Conservation (phyloP, 306 rosid species). For the Cucurbita maxima region DNA sequence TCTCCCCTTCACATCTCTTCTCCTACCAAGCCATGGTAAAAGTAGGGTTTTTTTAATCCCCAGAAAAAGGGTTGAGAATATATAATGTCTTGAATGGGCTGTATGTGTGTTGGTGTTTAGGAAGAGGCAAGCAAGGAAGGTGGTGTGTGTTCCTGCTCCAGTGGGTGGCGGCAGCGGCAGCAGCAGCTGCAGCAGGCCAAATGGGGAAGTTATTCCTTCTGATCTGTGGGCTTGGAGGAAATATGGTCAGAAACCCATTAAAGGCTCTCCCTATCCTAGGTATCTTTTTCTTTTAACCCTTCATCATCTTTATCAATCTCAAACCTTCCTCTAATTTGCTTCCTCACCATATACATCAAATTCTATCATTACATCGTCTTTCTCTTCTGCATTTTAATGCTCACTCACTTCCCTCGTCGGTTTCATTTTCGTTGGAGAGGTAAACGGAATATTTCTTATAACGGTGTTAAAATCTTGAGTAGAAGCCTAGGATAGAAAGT, state of each 20-base stretch:
- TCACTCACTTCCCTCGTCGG: not conserved
- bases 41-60: no score
- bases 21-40: constrained; percentile 32
- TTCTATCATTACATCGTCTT: no score
- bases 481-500: no score
- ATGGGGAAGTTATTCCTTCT: constrained; percentile 64
- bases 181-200: constrained; percentile 54
- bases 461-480: no score
- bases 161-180: constrained; percentile 44
- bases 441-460: no score
- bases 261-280: constrained; percentile 77
- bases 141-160: constrained; percentile 63
- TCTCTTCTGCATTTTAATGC: not conserved
- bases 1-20: constrained; percentile 42
- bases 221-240: constrained; percentile 81
- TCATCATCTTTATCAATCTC: no score
- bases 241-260: constrained; percentile 74
- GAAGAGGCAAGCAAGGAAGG: constrained; percentile 57
- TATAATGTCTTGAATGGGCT: no score
- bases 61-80: no score
- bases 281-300: not conserved
- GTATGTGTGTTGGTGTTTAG: constrained; percentile 5
- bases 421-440: no score
- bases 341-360: no score
- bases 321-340: no score